Percentiles rank a stretch among this genome's conserved stretches.
phyloP scores from a whole-genome alignment of 2,329 filamentous ascomycete species.

The Coniella lustricola region DNA sequence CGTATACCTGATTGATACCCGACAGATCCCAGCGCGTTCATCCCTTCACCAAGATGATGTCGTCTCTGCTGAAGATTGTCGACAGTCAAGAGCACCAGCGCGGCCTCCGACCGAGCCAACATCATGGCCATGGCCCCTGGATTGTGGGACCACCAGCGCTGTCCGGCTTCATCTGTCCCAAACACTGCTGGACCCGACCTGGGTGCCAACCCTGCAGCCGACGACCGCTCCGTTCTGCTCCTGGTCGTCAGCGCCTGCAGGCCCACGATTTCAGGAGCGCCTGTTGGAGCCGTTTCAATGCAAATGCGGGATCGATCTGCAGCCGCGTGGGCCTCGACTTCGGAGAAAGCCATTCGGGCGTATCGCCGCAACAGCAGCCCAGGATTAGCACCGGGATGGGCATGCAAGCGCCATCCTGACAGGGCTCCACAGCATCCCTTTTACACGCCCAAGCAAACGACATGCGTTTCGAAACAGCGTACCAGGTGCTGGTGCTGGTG shows the following conservation, averaged over 20 bases:
- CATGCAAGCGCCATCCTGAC: conserved; percentile 1
- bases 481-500: no score
- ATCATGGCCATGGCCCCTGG: no score
- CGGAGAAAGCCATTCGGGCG: conserved; percentile 6
- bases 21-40: no score
- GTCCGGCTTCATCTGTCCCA: no score
- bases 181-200: no score
- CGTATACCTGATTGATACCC: no score
- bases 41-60: no score
- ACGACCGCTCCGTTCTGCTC: not conserved
- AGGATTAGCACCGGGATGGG: conserved; percentile 8
- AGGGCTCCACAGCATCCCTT: conserved; percentile 8
- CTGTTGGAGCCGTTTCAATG: conserved; percentile 11
- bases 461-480: conserved; percentile 12
- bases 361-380: conserved; percentile 5
- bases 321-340: conserved; percentile 5
- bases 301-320: conserved; percentile 5
- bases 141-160: no score
- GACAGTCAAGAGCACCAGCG: no score
- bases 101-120: no score
- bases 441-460: conserved; percentile 9
- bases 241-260: conserved; percentile 4
- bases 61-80: no score
- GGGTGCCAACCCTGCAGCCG: not conserved
- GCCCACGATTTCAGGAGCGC: conserved; percentile 12